Conservation (phyloP, 192 early-diverging fungal genomes). For the Rhizoclosmatium globosum region DNA sequence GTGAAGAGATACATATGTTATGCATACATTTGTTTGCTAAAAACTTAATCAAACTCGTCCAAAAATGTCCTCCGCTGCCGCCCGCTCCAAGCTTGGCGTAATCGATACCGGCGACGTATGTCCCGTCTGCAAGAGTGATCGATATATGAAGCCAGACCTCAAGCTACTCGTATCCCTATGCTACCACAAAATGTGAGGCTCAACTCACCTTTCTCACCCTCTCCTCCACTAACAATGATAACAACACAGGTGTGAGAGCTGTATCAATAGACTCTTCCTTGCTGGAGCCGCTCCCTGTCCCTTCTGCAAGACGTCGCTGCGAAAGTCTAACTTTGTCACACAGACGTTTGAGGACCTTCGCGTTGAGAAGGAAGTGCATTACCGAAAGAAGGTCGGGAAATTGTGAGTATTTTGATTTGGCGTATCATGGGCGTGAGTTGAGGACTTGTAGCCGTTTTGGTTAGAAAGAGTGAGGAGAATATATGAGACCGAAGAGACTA, state of each 20-base stretch:
- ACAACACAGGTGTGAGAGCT: constrained; percentile 90
- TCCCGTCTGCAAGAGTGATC: constrained; percentile 81
- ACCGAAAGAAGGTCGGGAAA: constrained; percentile 76
- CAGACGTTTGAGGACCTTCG: constrained; percentile 94
- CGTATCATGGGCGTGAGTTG: not conserved
- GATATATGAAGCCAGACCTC: constrained; percentile 87
- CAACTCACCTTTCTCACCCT: not conserved
- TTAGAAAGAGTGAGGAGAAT: too few relatives aligned
- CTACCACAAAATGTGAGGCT: constrained; percentile 88
- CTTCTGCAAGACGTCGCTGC: constrained; percentile 80
- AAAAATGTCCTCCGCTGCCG: too few relatives aligned
- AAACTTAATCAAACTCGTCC: too few relatives aligned
- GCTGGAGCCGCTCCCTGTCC: constrained; percentile 92
- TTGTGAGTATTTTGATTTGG: constrained; percentile 58
- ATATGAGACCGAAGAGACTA: too few relatives aligned
- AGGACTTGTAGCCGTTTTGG: too few relatives aligned
- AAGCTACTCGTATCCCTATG: constrained; percentile 92
- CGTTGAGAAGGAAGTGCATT: constrained; percentile 93
- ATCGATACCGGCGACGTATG: constrained; percentile 46
- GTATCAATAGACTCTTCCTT: constrained; percentile 83
- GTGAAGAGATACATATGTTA: too few relatives aligned
- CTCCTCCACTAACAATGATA: not conserved
- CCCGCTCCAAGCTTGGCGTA: too few relatives aligned
- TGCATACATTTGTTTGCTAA: too few relatives aligned
- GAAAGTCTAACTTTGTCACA: constrained; percentile 84